These are phyloP conservation scores for Zopfia rhizophila DNA, from an alignment of 2,329 filamentous ascomycete species.

Conservation along the genomic window DNA sequence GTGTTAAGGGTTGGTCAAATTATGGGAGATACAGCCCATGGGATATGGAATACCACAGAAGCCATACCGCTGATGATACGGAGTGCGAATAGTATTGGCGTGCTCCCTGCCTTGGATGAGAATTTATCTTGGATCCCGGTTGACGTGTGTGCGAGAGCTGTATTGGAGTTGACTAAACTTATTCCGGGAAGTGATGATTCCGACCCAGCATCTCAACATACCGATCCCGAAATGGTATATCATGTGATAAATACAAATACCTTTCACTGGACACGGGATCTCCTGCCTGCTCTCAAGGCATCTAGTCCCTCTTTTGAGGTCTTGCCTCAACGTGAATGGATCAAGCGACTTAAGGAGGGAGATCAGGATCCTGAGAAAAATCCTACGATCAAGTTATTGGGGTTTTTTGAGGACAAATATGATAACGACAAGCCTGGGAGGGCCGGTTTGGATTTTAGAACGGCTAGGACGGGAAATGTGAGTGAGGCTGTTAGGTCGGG, in stretches of 20 bases:
- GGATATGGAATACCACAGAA: slow-evolving; percentile 62
- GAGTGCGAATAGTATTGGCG: slow-evolving; percentile 58
- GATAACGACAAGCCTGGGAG: too few species aligned
- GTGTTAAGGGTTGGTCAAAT: slow-evolving; percentile 60
- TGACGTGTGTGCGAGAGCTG: slow-evolving; percentile 18
- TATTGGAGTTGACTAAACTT: slow-evolving; percentile 14
- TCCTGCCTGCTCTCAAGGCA: slow-evolving; percentile 61
- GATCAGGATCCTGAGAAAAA: slow-evolving; percentile 35
- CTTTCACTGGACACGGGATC: slow-evolving; percentile 64
- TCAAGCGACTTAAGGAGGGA: slow-evolving; percentile 33
- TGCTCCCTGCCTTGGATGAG: slow-evolving; percentile 58
- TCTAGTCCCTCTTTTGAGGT: slow-evolving; percentile 52
- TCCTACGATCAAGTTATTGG: slow-evolving; percentile 41
- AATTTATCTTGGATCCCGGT: slow-evolving; percentile 26
- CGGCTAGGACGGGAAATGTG: too few species aligned
- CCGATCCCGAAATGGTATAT: slow-evolving; percentile 52
- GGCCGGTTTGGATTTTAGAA: too few species aligned
- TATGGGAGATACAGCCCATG: slow-evolving; percentile 57
- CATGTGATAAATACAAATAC: slow-evolving; percentile 63
- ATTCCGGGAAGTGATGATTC: not conserved
- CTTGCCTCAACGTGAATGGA: slow-evolving; percentile 35
- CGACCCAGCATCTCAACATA: not conserved
- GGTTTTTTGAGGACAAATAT: slow-evolving; percentile 44
- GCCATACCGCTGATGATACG: slow-evolving; percentile 63
- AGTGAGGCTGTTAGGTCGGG: too few species aligned